Percentiles rank a stretch among this genome's conserved stretches.
phyloP scores from a whole-genome alignment of 441 rosid species.

The Euphorbia schlechtendalii region DNA sequence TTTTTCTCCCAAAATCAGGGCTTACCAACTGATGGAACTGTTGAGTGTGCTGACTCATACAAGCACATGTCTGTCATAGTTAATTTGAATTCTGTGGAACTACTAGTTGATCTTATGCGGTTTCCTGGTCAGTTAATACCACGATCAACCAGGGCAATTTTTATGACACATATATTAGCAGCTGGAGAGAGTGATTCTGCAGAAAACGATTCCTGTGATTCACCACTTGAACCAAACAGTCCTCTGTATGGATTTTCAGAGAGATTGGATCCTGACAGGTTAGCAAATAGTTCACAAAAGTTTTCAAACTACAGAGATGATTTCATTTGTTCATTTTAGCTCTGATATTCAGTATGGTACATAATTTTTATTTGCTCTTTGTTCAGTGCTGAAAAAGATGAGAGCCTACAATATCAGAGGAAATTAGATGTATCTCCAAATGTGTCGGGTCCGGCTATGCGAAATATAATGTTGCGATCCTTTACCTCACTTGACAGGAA shows the following conservation, averaged over 20 bases:
- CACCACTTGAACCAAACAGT: constrained; percentile 98
- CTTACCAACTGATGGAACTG: constrained; percentile 81
- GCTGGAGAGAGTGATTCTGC: constrained; percentile 99
- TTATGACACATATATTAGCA: constrained; percentile 91
- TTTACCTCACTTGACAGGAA: constrained; percentile 54
- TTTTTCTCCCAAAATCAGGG: too few species aligned
- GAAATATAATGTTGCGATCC: constrained; percentile 64
- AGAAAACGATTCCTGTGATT: constrained; percentile 99
- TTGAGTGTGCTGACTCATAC: constrained; percentile 69
- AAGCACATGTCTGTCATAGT: constrained; percentile 95
- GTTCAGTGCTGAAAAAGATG: constrained; percentile 82
- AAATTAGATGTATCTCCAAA: constrained; percentile 65
- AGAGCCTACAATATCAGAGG: constrained; percentile 54
- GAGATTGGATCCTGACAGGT: constrained; percentile 84
- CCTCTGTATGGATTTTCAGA: constrained; percentile 88
- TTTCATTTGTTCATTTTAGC: constrained; percentile 6
- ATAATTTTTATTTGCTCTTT: constrained; percentile 18
- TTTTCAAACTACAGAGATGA: constrained; percentile 4
- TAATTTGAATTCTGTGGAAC: constrained; percentile 79
- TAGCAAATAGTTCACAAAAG: constrained; percentile 20
- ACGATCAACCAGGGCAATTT: constrained; percentile 73
- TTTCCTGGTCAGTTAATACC: constrained; percentile 96
- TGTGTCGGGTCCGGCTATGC: constrained; percentile 56
- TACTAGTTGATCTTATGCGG: constrained; percentile 94
- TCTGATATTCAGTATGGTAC: neutral